Evolutionary conservation across 169 alveolate species (phyloP).

Genomic region (Pseudocohnilembus persalinus): DNA sequence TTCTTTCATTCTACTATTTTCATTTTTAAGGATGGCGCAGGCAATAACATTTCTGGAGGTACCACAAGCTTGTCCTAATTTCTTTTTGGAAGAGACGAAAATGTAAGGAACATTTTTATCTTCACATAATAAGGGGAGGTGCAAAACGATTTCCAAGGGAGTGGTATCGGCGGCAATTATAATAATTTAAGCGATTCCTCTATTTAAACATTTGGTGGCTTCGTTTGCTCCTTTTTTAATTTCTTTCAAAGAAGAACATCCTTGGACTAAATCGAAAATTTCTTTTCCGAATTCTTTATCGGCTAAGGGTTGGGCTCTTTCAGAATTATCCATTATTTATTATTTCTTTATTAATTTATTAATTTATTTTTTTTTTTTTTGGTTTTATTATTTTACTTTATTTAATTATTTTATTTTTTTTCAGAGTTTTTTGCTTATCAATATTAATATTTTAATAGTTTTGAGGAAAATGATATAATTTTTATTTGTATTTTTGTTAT

Average conservation of each 20-base stretch:
- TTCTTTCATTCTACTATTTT: slow-evolving; percentile 92
- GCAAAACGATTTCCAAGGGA: slow-evolving; percentile 99
- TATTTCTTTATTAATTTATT: background rate
- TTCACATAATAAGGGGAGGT: slow-evolving; percentile 98
- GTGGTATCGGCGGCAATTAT: slow-evolving; percentile 99
- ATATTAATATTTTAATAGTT: too few species aligned
- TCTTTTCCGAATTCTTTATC: slow-evolving; percentile 19
- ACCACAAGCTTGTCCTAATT: slow-evolving; percentile 99
- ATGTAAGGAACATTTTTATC: slow-evolving; percentile 99
- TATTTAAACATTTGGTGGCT: slow-evolving; percentile 97
- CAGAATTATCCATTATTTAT: background rate
- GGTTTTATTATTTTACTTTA: background rate
- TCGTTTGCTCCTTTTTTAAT: slow-evolving; percentile 65
- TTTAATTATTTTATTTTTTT: too few species aligned
- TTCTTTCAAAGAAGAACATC: slow-evolving; percentile 24
- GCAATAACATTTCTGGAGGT: slow-evolving; percentile 98
- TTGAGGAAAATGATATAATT: too few species aligned
- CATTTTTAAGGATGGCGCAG: slow-evolving; percentile 93
- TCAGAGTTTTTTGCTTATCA: too few species aligned
- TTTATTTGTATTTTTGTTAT: too few species aligned
- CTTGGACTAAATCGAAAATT: background rate
- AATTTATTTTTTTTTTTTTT: too few species aligned
- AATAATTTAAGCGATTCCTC: slow-evolving; percentile 98
- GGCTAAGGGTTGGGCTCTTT: slow-evolving; percentile 30
- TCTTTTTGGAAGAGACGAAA: slow-evolving; percentile 95